phyloP scores from a whole-genome alignment of 805 yeast species.

The Kockiozyma suomiensis region DNA sequence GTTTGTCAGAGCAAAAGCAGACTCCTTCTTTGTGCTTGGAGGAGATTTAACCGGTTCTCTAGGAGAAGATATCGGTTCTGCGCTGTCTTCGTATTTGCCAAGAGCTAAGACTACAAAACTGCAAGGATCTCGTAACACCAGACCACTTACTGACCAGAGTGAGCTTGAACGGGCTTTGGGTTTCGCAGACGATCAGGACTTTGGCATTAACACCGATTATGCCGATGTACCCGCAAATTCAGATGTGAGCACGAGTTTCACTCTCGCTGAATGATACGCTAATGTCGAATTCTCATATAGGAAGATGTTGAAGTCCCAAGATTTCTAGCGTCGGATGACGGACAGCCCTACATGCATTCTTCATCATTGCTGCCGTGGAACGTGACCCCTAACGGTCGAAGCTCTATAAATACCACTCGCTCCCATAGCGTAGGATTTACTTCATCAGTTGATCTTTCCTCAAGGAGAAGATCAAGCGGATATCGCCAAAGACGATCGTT shows the following conservation, averaged over 20 bases:
- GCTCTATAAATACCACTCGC: not conserved
- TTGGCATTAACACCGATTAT: not conserved
- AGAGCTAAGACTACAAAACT: not conserved
- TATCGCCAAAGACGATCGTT: not conserved
- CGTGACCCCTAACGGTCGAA: not conserved
- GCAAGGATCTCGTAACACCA: too few species aligned
- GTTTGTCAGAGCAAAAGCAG: not conserved
- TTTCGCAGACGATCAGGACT: not conserved
- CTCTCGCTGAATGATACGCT: not conserved
- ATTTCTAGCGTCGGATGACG: conserved; percentile 5
- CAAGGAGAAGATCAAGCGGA: not conserved
- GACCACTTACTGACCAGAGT: too few species aligned
- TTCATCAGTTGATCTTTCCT: not conserved
- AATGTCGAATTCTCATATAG: not conserved
- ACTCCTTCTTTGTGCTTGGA: conserved; percentile 10
- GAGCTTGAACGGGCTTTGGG: not conserved
- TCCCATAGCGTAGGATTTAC: not conserved
- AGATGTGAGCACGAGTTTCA: not conserved
- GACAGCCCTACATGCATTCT: not conserved
- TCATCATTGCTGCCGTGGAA: conserved; percentile 19
- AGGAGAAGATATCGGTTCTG: not conserved
- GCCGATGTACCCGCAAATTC: not conserved
- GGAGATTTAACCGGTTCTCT: not conserved
- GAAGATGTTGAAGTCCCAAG: conserved; percentile 15
- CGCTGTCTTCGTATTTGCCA: not conserved